These are phyloP conservation scores for Artemisia annua DNA, from an alignment of 129 eudicot genomes.

Conservation along the genomic window DNA sequence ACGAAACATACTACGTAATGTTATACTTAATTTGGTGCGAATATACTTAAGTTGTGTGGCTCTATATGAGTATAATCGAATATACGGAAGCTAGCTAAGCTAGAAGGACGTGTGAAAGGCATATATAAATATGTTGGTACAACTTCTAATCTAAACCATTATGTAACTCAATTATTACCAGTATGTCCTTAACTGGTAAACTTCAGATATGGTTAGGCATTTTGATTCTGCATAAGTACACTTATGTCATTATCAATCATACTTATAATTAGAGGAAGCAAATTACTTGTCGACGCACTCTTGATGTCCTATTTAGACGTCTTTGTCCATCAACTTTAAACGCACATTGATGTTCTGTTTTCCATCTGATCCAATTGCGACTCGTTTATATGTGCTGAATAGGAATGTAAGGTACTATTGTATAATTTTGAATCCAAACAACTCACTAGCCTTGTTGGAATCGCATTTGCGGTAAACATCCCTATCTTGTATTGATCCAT, in stretches of 20 bases:
- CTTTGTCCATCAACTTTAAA: background rate
- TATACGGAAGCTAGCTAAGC: background rate
- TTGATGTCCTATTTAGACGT: background rate
- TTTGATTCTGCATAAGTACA: background rate
- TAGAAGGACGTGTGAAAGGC: background rate
- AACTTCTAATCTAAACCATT: background rate
- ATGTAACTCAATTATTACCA: no score
- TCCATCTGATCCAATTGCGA: background rate
- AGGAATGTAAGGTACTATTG: background rate
- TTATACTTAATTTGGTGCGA: no score
- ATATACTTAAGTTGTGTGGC: no score
- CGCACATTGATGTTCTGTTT: background rate
- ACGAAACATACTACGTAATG: no score
- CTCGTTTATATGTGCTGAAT: background rate
- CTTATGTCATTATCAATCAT: slow-evolving; percentile 12
- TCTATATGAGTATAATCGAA: background rate
- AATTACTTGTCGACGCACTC: background rate
- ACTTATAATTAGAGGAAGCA: background rate
- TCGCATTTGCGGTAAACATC: background rate
- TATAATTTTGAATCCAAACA: background rate
- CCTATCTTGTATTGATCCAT: background rate
- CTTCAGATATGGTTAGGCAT: background rate
- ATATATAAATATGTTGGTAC: background rate
- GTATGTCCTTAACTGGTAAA: background rate
- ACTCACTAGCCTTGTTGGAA: background rate